phyloP scores from a whole-genome alignment of 768 basidiomycete genomes.

The Rickenella mellea region DNA sequence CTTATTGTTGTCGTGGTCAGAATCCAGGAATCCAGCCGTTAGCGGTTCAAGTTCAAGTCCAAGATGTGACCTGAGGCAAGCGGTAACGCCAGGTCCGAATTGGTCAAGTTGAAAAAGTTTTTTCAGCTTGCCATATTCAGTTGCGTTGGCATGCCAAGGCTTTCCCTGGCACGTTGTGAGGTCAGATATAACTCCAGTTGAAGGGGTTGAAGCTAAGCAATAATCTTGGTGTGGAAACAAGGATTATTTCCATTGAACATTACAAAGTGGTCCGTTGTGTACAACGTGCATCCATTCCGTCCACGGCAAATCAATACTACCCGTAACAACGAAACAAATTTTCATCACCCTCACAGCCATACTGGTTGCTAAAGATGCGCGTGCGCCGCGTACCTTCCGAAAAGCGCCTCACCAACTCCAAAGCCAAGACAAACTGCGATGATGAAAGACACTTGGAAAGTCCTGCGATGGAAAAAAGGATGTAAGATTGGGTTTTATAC shows the following conservation, averaged over 20 bases:
- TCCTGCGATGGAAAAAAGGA: too few species aligned
- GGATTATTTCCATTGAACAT: neutral
- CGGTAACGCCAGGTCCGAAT: neutral
- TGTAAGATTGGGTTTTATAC: too few species aligned
- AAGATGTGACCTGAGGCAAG: neutral
- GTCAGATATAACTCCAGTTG: neutral
- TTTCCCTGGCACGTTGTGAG: neutral
- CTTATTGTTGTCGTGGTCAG: too few species aligned
- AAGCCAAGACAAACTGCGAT: constrained; percentile 47
- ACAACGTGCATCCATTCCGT: neutral
- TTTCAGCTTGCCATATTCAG: constrained; percentile 5
- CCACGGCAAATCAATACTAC: neutral
- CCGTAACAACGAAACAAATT: too few species aligned
- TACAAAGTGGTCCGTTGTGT: neutral
- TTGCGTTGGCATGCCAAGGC: neutral
- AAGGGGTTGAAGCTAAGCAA: too few species aligned
- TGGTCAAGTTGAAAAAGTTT: constrained; percentile 11
- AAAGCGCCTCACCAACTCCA: constrained; percentile 57
- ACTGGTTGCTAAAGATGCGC: neutral
- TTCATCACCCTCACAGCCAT: too few species aligned
- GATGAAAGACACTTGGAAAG: constrained; percentile 54
- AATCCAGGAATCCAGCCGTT: too few species aligned
- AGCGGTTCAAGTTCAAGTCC: too few species aligned
- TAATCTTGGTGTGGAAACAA: neutral
- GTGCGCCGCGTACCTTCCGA: constrained; percentile 35